These are phyloP conservation scores for Friedmanniomyces endolithicus DNA, from an alignment of 495 filamentous ascomycete species.

Conservation along the genomic window DNA sequence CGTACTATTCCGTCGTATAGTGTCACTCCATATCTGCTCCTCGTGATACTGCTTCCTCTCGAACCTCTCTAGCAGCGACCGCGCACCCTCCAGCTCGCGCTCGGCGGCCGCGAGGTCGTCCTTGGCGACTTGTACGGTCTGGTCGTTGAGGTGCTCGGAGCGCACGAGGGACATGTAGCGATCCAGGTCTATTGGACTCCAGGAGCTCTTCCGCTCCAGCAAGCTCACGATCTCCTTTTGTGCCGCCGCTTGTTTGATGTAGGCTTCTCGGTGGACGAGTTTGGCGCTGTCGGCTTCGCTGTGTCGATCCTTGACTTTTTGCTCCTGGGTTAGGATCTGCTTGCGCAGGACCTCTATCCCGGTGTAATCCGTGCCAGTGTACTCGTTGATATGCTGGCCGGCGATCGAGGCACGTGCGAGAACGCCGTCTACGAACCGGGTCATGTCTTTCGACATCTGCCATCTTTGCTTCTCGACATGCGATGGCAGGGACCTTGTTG, in stretches of 20 bases:
- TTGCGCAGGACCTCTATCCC: constrained; percentile 77
- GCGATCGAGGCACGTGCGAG: constrained; percentile 74
- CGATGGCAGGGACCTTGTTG: constrained; percentile 48
- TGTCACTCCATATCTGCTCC: constrained; percentile 98
- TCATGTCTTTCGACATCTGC: constrained; percentile 59
- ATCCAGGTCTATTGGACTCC: constrained; percentile 78
- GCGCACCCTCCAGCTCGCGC: constrained; percentile 60
- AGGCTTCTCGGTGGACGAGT: constrained; percentile 61
- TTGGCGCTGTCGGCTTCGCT: constrained; percentile 56
- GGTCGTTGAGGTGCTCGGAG: constrained; percentile 84
- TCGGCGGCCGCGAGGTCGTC: constrained; percentile 62
- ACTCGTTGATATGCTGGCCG: constrained; percentile 76
- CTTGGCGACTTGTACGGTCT: constrained; percentile 64
- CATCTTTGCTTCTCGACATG: constrained; percentile 60
- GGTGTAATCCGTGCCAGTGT: constrained; percentile 74
- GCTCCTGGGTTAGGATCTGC: constrained; percentile 61
- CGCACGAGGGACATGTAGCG: constrained; percentile 89
- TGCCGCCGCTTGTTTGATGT: constrained; percentile 63
- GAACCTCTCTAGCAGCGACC: constrained; percentile 55
- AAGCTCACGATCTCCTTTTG: constrained; percentile 94
- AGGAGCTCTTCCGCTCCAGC: constrained; percentile 84
- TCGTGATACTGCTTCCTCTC: constrained; percentile 92
- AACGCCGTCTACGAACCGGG: constrained; percentile 71
- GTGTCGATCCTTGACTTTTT: constrained; percentile 49
- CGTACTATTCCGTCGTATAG: constrained; percentile 87